phyloP scores from a whole-genome alignment of 768 basidiomycete species.

The Podaxis sp. region DNA sequence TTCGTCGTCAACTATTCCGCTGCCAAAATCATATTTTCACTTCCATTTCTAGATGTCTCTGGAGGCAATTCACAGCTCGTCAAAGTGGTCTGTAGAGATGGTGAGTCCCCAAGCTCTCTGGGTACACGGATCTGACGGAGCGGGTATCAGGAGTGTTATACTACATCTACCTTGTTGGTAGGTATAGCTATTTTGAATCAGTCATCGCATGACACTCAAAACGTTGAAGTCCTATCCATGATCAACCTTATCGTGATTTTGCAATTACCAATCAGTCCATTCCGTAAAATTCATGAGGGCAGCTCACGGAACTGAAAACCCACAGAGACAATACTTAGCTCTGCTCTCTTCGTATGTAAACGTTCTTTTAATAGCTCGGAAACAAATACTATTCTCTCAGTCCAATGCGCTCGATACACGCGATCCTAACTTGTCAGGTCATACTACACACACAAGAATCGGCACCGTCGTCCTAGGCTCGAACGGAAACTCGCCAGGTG shows the following conservation, averaged over 20 bases:
- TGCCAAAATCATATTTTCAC: not conserved
- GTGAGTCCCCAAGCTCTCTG: not conserved
- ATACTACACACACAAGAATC: conserved; percentile 4
- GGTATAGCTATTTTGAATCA: not conserved
- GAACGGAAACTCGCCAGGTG: too few species aligned
- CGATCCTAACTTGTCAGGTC: conserved; percentile 5
- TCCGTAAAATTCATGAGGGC: not conserved
- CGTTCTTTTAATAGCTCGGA: not conserved
- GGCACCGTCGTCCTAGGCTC: not conserved
- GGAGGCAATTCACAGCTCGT: conserved; percentile 10
- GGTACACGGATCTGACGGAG: not conserved
- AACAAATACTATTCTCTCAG: not conserved
- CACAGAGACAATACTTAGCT: not conserved
- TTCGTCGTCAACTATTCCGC: not conserved
- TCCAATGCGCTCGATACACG: conserved; percentile 10
- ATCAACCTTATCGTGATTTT: not conserved
- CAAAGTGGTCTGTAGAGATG: conserved; percentile 12
- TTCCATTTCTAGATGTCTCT: not conserved
- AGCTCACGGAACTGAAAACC: not conserved
- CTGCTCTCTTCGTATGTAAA: not conserved
- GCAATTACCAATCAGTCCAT: not conserved
- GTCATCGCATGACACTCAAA: not conserved
- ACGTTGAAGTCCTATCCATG: not conserved
- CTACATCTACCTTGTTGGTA: conserved; percentile 13
- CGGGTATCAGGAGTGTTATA: not conserved